Evolutionary conservation across 176 grass and related monocot genomes (phyloP).

Genomic region (Bolboschoenus planiculmis): DNA sequence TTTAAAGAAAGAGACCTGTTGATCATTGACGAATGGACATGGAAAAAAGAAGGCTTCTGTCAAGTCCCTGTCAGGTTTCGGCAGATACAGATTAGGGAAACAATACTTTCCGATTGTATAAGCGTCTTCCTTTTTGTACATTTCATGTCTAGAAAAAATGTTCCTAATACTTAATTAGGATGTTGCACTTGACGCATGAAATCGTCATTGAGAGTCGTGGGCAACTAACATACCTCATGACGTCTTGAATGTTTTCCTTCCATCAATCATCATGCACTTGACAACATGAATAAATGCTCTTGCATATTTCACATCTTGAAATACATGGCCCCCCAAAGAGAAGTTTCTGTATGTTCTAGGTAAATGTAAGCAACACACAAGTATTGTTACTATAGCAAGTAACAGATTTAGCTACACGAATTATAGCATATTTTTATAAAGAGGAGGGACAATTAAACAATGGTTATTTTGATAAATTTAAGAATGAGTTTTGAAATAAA

Average conservation of each 20-base stretch:
- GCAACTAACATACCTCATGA: not conserved
- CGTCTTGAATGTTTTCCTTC: not conserved
- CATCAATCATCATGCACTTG: not conserved
- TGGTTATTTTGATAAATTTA: no score
- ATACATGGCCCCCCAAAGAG: not conserved
- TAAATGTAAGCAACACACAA: not conserved
- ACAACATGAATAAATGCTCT: slow-evolving; percentile 11
- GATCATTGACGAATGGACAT: not conserved
- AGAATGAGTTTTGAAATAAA: no score
- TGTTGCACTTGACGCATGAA: not conserved
- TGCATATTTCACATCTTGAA: not conserved
- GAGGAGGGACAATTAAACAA: no score
- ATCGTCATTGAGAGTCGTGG: not conserved
- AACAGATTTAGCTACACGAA: not conserved
- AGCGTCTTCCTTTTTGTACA: not conserved
- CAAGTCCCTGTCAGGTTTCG: not conserved
- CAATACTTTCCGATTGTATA: not conserved
- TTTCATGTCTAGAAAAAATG: not conserved
- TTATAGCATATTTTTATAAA: no score
- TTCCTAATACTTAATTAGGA: not conserved
- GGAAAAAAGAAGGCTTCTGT: not conserved
- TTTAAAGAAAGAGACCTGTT: not conserved
- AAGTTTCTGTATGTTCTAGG: not conserved
- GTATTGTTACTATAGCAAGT: not conserved
- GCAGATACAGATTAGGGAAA: not conserved